Base-by-base conservation (phyloP, 306 rosid genomes). In the Vachellia collinsii region DNA sequence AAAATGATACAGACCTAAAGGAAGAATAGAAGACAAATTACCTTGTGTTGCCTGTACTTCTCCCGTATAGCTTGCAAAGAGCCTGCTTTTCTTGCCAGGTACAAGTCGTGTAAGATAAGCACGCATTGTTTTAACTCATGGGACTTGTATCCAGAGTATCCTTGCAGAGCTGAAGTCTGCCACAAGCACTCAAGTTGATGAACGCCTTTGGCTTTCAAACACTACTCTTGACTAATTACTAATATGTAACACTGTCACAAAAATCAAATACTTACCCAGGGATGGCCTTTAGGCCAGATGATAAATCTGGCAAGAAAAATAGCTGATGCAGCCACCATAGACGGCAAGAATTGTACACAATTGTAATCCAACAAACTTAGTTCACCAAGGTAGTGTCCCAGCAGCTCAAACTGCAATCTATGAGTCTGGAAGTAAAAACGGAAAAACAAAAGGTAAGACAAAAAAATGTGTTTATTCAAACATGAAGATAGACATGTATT, bases 11-110 rank as follows among this genome's bases (percentile, higher is more conserved):
- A 48, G 54, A 13, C 11, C 54, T 48, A n/a, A 17, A 58, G 25
- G 42, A 44, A 51, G 5, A 65, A 42, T 58, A 29, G 19, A 41
- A 6, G 11, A 56, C 3, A 75, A 64, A 58, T 74, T 80, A 92
- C 98, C 94, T 87, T 91, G 20, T 94, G 94, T 8, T 76, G 87
- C 75, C 84, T 88, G 88, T 92, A 94, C 86, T 94, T 94, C 39
- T 85, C 81, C 75, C 98, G 71, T 50, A 82, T 62, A 20, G 94
- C 80, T 64, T 84, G 82, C 75, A 88, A 81, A 47, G 88, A 76
- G 10, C 82, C 94, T 22, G 89, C 93, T 82, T 88, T 85, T 87
- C 94, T 90, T 46, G 87, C 85, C 79, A 86, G 70, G 82, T 91
- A 89, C 87, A 91, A 82, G 79, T 92, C 97, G 48, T 87, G 93